Evolutionary conservation across 805 yeast species (phyloP), one percentile per base, ranked within the genome.

Genomic region (Candida tammaniensis): DNA sequence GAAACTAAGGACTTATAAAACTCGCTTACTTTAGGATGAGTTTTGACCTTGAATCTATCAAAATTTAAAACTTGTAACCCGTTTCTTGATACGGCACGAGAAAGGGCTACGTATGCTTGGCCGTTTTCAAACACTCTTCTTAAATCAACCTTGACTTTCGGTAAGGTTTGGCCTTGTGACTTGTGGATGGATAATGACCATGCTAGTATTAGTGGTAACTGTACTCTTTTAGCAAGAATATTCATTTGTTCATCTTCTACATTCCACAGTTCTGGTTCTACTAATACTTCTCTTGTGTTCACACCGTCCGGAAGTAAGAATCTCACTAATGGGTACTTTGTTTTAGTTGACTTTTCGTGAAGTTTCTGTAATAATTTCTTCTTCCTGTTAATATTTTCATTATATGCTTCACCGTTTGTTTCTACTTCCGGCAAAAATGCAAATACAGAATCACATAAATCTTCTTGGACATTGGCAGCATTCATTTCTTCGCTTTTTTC

Each of bases 121-220:
- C 98, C 98, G 34, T 77, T 80, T 52, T 89, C 98, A 58, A 91
- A 91, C 1, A 84, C 78, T 36, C 70, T 69, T 23, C 72, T 67
- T 41, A 91, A 68, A 54, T 93, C 95, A 5, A 91, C 95, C 85
- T 58, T 91, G 89, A 9, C 98, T 95, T 58, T 88, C 1, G 52
- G 55, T 26, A 55, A 40, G 1, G 98, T 89, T 55, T 93, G 98
- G 1, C 98, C 98, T 56, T 91, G 98, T 0, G 97, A 80, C 61
- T 93, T 91, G 55, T 93, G 98, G 28, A 93, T 89, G 0, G 97
- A 88, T 27, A 93, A 59, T 0, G 98, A 88, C 97, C 98, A 93
- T 0, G 98, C 95, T n/a, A 89, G 64, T 48, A 91, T 80, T 34
- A 93, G 61, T 0, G 98, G 98, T 2, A 93, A 47, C 52, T 93